These are phyloP conservation scores for Scytalidium lignicola DNA, from an alignment of 2,329 filamentous ascomycete species.

Conservation along the genomic window DNA sequence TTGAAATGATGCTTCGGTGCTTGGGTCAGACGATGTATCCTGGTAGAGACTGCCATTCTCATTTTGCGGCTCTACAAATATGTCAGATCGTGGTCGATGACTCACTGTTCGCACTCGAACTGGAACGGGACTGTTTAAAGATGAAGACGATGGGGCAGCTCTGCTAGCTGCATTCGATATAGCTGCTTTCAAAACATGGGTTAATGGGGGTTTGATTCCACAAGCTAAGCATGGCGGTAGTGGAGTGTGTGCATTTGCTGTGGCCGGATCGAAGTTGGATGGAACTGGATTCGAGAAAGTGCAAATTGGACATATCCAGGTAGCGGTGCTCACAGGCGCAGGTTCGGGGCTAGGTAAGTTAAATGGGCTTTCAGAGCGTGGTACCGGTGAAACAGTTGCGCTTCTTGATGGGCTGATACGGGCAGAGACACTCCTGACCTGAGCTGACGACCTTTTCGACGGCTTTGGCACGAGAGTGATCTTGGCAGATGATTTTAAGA, in stretches of 20 bases:
- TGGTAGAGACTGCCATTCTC: slow-evolving; percentile 1
- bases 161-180: slow-evolving; percentile 68
- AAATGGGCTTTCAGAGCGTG: slow-evolving; percentile 37
- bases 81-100: slow-evolving; percentile 18
- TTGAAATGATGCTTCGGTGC: slow-evolving; percentile 42
- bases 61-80: slow-evolving; percentile 8
- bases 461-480: slow-evolving; percentile 84
- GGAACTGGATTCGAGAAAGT: slow-evolving; percentile 91
- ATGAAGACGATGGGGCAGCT: slow-evolving; percentile 22
- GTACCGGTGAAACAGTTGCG: slow-evolving; percentile 41
- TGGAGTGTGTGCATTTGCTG: slow-evolving; percentile 72
- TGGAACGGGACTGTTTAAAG: slow-evolving; percentile 23
- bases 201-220: slow-evolving; percentile 83
- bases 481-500: slow-evolving; percentile 92
- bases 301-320: slow-evolving; percentile 95
- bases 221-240: slow-evolving; percentile 86
- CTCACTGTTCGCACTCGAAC: slow-evolving; percentile 19
- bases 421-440: slow-evolving; percentile 46
- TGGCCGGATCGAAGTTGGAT: slow-evolving; percentile 84
- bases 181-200: slow-evolving; percentile 79
- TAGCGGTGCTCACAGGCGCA: slow-evolving; percentile 55
- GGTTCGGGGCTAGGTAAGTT: slow-evolving; percentile 41
- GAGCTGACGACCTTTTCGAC: slow-evolving; percentile 57
- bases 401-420: slow-evolving; percentile 42
- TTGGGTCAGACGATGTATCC: slow-evolving; percentile 11